phyloP scores from a whole-genome alignment of 2,329 filamentous ascomycete genomes.

The Piedraia hortae region DNA sequence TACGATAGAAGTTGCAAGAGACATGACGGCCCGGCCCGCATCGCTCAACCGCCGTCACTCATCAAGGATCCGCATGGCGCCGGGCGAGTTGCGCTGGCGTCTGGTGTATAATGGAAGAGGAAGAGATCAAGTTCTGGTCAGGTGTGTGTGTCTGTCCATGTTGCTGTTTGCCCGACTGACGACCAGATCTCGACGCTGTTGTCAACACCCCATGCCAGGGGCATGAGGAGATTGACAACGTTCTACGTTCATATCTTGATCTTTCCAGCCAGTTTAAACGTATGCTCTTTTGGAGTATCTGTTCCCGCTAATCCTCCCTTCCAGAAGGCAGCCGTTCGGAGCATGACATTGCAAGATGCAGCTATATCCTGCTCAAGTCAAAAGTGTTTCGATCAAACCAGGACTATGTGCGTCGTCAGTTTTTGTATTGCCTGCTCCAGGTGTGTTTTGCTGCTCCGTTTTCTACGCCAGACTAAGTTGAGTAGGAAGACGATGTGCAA shows the following conservation, averaged over 20 bases:
- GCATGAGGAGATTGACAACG: constrained; percentile 52
- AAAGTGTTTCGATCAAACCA: constrained; percentile 44
- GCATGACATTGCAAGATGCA: constrained; percentile 55
- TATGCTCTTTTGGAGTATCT: constrained; percentile 9
- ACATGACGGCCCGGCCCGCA: no score
- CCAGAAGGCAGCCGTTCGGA: constrained; percentile 45
- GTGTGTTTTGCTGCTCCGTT: constrained; percentile 13
- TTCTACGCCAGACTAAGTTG: constrained; percentile 1
- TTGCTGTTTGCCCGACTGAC: constrained; percentile 1
- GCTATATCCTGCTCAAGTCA: constrained; percentile 50
- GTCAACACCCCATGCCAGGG: constrained; percentile 29
- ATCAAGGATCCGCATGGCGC: no score
- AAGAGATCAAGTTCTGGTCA: constrained; percentile 70
- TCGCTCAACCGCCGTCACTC: no score
- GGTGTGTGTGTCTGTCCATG: constrained; percentile 25
- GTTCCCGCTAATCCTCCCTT: not conserved
- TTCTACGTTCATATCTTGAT: constrained; percentile 56
- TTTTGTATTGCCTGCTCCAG: constrained; percentile 65
- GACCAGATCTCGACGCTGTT: constrained; percentile 37
- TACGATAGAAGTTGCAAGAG: no score
- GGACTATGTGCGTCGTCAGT: constrained; percentile 74
- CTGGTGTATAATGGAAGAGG: constrained; percentile 20
- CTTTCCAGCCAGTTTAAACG: constrained; percentile 47
- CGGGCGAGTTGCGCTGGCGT: constrained; percentile 3
- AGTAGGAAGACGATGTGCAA: constrained; percentile 55